Base-by-base conservation (phyloP, 2,329 filamentous ascomycete species). In the Arthrobotrys entomopaga region DNA sequence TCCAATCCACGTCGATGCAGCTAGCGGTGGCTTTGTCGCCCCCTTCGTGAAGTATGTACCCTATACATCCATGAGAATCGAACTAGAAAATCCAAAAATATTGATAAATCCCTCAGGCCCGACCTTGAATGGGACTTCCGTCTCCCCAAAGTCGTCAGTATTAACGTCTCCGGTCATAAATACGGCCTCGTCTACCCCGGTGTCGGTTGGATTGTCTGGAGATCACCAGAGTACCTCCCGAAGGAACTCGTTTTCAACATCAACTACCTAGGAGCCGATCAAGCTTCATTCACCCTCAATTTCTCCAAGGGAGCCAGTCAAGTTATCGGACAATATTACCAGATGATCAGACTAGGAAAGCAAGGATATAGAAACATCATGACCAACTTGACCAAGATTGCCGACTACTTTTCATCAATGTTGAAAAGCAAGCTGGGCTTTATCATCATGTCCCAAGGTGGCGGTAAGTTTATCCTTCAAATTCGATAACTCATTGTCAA, bases 191-290 rank as follows among this genome's bases (percentile, higher is more conserved):
- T 96, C 57, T 97, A 97, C 81, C 93, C 93, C 0, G 93, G 94
- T 81, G 91, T 98, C 13, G 94, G 94, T 70, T 98, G 94, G 94
- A 89, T 94, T 10, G 85, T 97, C 77, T 97, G 93, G 93, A 88
- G 93, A 54, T 87, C 88, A 43, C 87, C 91, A 58, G 90, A 95
- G 81, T 95, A 86, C 82, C 86, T 97, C 1, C 94, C 94, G 6
- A 86, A 94, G 80, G 93, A 97, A 80, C 89, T 97, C 20, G 92
- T 98, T 79, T 98, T 98, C 87, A 97, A 97, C 86, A 97, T 98
- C 87, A 97, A 97, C 86, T 98, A 98, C 83, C 90, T 97, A 4
- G 94, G 94, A 57, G 93, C 94, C 10, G 92, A 97, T 80, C 94
- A 98, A 81, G 90, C 93, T 1, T 97, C 92, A 2, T 97, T 97